Evolutionary conservation across 495 filamentous ascomycete genomes (phyloP).

Genomic region (Neurospora sp.): DNA sequence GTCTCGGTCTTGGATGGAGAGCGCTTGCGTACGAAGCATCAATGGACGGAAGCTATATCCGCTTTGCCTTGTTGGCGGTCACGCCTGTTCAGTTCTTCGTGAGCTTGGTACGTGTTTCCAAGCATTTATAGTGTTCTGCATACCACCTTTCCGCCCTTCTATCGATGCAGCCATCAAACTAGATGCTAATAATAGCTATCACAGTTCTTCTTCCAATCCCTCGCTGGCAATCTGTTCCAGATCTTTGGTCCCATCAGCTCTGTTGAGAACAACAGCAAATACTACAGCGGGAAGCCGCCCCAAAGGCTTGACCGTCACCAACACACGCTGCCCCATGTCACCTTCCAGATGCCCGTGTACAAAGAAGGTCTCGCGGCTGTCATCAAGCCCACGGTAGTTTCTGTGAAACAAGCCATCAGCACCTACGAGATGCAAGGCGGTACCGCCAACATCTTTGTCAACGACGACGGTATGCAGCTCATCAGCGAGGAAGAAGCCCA

Average conservation of each 20-base stretch:
- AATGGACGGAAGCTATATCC: conserved; percentile 39
- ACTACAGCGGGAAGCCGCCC: conserved; percentile 47
- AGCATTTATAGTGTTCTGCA: neutral
- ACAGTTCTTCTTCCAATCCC: conserved; percentile 52
- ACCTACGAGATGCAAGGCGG: conserved; percentile 62
- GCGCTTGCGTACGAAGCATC: conserved; percentile 40
- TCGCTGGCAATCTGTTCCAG: conserved; percentile 47
- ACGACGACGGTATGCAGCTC: conserved; percentile 60
- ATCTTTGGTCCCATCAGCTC: conserved; percentile 49
- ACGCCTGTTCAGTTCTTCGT: conserved; percentile 46
- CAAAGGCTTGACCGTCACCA: conserved; percentile 34
- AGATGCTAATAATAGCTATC: conserved; percentile 3
- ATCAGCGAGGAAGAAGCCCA: conserved; percentile 44
- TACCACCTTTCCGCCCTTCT: neutral
- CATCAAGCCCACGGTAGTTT: conserved; percentile 52
- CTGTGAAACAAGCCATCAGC: conserved; percentile 54
- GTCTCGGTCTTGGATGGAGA: conserved; percentile 47
- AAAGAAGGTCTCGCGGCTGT: conserved; percentile 57
- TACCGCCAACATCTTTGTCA: conserved; percentile 60
- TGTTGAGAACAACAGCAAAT: conserved; percentile 46
- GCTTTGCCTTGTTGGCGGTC: conserved; percentile 37
- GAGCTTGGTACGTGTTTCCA: conserved; percentile 36
- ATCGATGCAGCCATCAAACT: neutral
- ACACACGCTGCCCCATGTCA: conserved; percentile 51
- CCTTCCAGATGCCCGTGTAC: conserved; percentile 68